Base-by-base conservation (phyloP, 176 grass and related monocot genomes). In the Rhynchospora breviuscula region DNA sequence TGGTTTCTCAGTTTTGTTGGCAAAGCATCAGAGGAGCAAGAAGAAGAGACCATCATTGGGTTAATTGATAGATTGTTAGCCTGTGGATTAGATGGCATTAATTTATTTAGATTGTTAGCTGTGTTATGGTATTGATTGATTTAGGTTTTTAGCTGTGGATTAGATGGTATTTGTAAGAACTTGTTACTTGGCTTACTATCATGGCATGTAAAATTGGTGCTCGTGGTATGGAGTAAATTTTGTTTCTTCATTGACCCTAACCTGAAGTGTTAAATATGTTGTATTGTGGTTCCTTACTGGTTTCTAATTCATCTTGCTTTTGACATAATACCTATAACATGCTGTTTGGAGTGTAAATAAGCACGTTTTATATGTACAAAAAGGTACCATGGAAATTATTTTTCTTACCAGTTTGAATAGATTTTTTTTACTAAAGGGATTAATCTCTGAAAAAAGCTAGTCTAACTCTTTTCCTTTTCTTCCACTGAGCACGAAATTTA, bases 11-110 rank as follows among this genome's bases (percentile, higher is more conserved):
- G 89, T 81, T 70, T 71, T 98, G 51, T 69, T 94, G 84, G 84
- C 84, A 8, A 98, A 97, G 71, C 92, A 92, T 84, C 89, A 85
- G 46, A 94, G 87, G 87, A 92, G 64, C 85, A 94, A 91, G 85
- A 98, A 94, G 85, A 94, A 98, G 84, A 87, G 89, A 71, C 90
- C 90, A 12, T 91, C 89, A 79, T 89, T 70, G 48, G 48, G 59
- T 84, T 82, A 54, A 44, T 81, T 80, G 31, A 76, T 47, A 29
- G 22, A 35, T 17, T 82, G 61, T 40, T 68, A 67, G 6, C 51
- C 51, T 62, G 19, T 48, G 51, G 14, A 78, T 78, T 56, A 78
- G 49, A 77, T 54, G 23, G 22, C 18, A 76, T 22, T 54, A 54
- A 44, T 81, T 80, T 17, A 76, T 47, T 51, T 68, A 29, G 22